These are phyloP conservation scores for Globisporangium middletonii DNA, from an alignment of 352 stramenopile species.

Conservation along the genomic window DNA sequence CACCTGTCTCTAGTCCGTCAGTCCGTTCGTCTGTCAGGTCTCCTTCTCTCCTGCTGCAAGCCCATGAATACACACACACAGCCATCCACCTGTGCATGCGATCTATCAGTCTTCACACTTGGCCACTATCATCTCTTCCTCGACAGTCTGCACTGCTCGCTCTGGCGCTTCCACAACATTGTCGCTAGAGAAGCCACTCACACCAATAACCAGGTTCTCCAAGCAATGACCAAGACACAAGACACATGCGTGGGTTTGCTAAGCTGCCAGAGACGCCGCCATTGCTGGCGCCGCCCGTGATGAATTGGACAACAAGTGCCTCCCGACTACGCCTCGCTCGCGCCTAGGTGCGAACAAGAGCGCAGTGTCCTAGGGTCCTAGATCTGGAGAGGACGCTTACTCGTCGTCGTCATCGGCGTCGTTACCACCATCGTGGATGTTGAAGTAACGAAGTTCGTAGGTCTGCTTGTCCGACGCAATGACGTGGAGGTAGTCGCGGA, in stretches of 20 bases:
- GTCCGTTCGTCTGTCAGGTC: conserved; percentile 4
- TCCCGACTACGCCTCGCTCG: not conserved
- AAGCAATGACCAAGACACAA: not conserved
- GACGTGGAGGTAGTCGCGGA: conserved; percentile 99
- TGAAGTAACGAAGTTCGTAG: conserved; percentile 99
- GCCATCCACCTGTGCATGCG: not conserved
- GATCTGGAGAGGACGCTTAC: conserved; percentile 33
- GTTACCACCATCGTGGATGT: conserved; percentile 92
- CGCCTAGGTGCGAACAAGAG: not conserved
- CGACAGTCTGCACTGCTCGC: too few species aligned
- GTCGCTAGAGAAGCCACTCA: too few species aligned
- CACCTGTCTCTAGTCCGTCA: not conserved
- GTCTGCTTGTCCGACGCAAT: conserved; percentile 98
- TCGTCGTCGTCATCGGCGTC: conserved; percentile 87
- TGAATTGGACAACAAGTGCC: not conserved
- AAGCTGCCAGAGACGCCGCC: not conserved
- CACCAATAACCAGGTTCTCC: too few species aligned
- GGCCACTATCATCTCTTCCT: not conserved
- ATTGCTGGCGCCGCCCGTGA: not conserved
- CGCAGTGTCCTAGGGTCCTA: too few species aligned
- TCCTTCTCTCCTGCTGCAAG: not conserved
- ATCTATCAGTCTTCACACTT: not conserved
- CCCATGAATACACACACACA: conserved; percentile 1
- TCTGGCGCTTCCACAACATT: too few species aligned
- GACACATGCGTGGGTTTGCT: not conserved